phyloP scores from a whole-genome alignment of 108 stramenopile species.

The Nitzschia sp. region DNA sequence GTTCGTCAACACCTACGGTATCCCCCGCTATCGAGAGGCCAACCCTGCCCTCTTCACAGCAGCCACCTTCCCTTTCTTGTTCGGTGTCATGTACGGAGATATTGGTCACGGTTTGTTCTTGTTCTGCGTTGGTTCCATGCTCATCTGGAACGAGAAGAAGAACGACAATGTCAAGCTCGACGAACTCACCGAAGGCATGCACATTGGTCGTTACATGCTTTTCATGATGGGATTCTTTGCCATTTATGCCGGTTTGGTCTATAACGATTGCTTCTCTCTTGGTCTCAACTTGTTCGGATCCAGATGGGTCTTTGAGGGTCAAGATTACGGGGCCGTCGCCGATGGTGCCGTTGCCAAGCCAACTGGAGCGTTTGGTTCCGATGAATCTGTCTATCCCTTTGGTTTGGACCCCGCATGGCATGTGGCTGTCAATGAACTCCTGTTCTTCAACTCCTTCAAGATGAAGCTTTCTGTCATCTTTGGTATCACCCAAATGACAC shows the following conservation, averaged over 20 bases:
- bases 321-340: slow-evolving; percentile 58
- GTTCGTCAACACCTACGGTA: slow-evolving; percentile 99
- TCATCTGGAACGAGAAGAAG: slow-evolving; percentile 80
- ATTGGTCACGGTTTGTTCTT: slow-evolving; percentile 95
- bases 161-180: slow-evolving; percentile 79
- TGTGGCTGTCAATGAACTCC: slow-evolving; percentile 89
- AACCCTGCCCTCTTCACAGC: slow-evolving; percentile 98
- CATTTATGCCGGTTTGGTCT: slow-evolving; percentile 95
- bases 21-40: slow-evolving; percentile 96
- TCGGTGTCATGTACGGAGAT: slow-evolving; percentile 99
- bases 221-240: slow-evolving; percentile 97
- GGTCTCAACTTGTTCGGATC: slow-evolving; percentile 91
- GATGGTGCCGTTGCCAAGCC: slow-evolving; percentile 62
- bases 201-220: slow-evolving; percentile 95
- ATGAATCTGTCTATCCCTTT: slow-evolving; percentile 91
- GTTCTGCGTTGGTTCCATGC: slow-evolving; percentile 74
- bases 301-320: slow-evolving; percentile 75
- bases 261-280: slow-evolving; percentile 98
- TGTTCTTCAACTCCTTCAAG: slow-evolving; percentile 99
- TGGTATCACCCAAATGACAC: slow-evolving; percentile 97
- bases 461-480: slow-evolving; percentile 99
- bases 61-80: slow-evolving; percentile 98
- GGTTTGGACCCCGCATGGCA: slow-evolving; percentile 99
- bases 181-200: slow-evolving; percentile 87
- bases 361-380: slow-evolving; percentile 68